Conservation (phyloP, 2,329 filamentous ascomycete genomes). For the Stemphylium lycopersici region DNA sequence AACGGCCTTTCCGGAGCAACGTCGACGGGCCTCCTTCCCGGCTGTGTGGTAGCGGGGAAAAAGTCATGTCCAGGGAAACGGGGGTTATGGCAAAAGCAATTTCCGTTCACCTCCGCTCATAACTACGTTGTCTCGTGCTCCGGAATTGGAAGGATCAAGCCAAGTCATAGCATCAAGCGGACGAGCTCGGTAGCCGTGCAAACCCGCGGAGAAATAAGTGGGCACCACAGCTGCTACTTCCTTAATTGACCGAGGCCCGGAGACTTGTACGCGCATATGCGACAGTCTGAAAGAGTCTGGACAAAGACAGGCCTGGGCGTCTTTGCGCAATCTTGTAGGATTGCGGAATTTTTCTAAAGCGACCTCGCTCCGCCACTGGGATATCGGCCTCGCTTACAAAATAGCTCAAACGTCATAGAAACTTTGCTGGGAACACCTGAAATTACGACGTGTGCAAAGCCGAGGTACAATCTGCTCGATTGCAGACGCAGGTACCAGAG, state of each 20-base stretch:
- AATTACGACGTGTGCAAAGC: slow-evolving; percentile 18
- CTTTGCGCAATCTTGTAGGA: slow-evolving; percentile 10
- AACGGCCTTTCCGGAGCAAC: slow-evolving; percentile 21
- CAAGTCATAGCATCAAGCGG: not conserved
- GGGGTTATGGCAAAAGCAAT: slow-evolving; percentile 12
- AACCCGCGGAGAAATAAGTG: slow-evolving; percentile 5
- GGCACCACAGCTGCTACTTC: not conserved
- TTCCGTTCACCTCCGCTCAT: slow-evolving; percentile 10
- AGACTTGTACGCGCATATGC: not conserved
- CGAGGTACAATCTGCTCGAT: slow-evolving; percentile 1
- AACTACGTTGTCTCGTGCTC: slow-evolving; percentile 9
- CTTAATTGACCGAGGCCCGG: slow-evolving; percentile 7
- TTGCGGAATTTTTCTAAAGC: not conserved
- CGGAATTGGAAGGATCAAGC: slow-evolving; percentile 9
- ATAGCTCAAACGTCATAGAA: slow-evolving; percentile 28
- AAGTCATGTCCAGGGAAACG: slow-evolving; percentile 3
- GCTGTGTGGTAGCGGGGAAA: slow-evolving; percentile 29
- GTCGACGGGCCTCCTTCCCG: slow-evolving; percentile 31
- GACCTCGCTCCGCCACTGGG: slow-evolving; percentile 9
- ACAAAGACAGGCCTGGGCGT: slow-evolving; percentile 1
- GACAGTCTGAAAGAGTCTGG: slow-evolving; percentile 5
- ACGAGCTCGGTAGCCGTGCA: not conserved
- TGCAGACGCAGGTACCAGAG: too few relatives aligned
- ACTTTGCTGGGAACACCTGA: slow-evolving; percentile 19
- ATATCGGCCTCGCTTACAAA: slow-evolving; percentile 22